Percentiles rank a stretch among this genome's conserved stretches.
Evolutionary conservation across 1,284 basidiomycete species (phyloP).

Genomic region (Taiwanofungus camphoratus): DNA sequence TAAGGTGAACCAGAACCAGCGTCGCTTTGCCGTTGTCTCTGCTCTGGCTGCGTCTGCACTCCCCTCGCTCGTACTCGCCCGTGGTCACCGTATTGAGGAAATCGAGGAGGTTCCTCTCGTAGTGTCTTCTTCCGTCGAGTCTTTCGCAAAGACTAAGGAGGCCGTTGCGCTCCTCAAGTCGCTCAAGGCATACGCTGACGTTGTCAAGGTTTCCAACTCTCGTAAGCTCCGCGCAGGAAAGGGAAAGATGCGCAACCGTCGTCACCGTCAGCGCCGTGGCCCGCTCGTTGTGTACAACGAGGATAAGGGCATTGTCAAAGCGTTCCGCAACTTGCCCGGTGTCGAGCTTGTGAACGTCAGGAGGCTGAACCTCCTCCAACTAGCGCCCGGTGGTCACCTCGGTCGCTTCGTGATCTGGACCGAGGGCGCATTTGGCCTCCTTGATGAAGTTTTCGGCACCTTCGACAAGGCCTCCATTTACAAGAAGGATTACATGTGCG

Average conservation of each 20-base stretch:
- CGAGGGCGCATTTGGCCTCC: conserved; percentile 86
- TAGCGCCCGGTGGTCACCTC: conserved; percentile 98
- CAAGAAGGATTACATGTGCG: conserved; percentile 93
- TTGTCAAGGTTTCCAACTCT: conserved; percentile 96
- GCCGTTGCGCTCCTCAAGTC: conserved; percentile 92
- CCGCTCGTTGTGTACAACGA: conserved; percentile 98
- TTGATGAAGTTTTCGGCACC: conserved; percentile 95
- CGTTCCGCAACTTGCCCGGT: conserved; percentile 98
- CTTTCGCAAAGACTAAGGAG: conserved; percentile 95
- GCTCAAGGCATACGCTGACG: conserved; percentile 89
- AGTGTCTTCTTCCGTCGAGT: conserved; percentile 75
- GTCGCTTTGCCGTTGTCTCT: conserved; percentile 96
- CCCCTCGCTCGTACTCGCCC: conserved; percentile 97
- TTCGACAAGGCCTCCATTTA: conserved; percentile 77
- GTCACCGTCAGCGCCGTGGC: conserved; percentile 95
- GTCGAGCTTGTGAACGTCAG: conserved; percentile 96
- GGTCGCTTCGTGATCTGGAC: conserved; percentile 99
- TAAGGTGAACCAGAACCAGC: conserved; percentile 99
- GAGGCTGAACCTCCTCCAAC: conserved; percentile 95
- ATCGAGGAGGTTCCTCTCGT: conserved; percentile 98
- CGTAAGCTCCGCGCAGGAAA: conserved; percentile 96
- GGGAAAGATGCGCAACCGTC: conserved; percentile 96
- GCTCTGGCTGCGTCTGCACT: conserved; percentile 97
- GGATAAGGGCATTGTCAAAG: conserved; percentile 96
- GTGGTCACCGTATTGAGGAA: conserved; percentile 98